These are phyloP conservation scores for Erodium maritimum DNA, from an alignment of 345 rosid species.

Conservation along the genomic window DNA sequence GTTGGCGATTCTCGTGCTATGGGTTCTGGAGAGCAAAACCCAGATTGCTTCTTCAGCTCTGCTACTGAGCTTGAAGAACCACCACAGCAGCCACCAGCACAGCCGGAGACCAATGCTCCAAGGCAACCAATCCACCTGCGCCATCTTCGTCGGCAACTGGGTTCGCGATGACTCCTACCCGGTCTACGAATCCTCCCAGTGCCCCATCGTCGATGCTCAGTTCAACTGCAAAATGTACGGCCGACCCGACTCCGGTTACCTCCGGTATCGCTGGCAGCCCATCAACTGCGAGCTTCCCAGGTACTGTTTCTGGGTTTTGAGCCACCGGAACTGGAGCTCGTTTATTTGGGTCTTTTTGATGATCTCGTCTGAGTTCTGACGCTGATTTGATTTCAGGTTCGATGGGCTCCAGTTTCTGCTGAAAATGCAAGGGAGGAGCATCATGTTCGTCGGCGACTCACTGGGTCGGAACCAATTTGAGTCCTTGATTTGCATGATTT, in stretches of 20 bases:
- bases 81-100: conserved; percentile 37
- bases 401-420: conserved; percentile 54
- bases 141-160: conserved; percentile 58
- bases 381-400: conserved; percentile 44
- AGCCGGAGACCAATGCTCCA: conserved; percentile 40
- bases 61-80: conserved; percentile 45
- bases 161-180: conserved; percentile 67
- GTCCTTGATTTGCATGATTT: conserved; percentile 74
- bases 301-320: conserved; percentile 16
- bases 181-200: conserved; percentile 35
- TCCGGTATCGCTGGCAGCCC: conserved; percentile 83
- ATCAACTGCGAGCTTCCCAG: conserved; percentile 75
- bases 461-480: conserved; percentile 86
- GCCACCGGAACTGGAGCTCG: background rate
- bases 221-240: conserved; percentile 78
- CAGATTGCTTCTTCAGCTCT: conserved; percentile 40
- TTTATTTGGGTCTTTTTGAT: background rate
- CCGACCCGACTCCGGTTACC: conserved; percentile 79
- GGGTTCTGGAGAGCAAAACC: background rate
- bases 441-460: conserved; percentile 96
- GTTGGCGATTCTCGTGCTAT: background rate
- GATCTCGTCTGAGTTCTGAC: no score
- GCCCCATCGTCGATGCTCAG: conserved; percentile 59
- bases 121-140: conserved; percentile 46
- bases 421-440: conserved; percentile 54